These are phyloP conservation scores for Agrostemma githago DNA, from an alignment of 148 eudicot species.

Conservation along the genomic window DNA sequence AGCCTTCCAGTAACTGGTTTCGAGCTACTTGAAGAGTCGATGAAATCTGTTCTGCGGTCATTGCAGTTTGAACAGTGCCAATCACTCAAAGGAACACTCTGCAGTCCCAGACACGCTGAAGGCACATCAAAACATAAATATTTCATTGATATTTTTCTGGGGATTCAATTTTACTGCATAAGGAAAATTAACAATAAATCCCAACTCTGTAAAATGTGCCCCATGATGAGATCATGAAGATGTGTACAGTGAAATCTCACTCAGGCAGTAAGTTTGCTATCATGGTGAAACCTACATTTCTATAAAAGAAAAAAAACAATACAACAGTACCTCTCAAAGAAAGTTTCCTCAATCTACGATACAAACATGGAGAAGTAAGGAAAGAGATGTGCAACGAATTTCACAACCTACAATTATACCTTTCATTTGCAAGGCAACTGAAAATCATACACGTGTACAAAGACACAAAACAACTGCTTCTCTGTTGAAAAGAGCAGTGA, in stretches of 20 bases:
- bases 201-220: too few relatives aligned
- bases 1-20: slow-evolving; percentile 56
- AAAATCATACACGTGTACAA: neutral
- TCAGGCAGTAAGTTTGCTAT: neutral
- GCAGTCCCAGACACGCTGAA: slow-evolving; percentile 78
- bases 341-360: neutral
- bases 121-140: slow-evolving; percentile 14
- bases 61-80: slow-evolving; percentile 69
- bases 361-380: neutral
- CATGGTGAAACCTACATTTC: neutral
- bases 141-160: neutral
- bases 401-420: neutral
- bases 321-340: neutral
- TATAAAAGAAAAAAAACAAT: neutral
- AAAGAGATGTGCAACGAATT: slow-evolving; percentile 2
- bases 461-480: neutral
- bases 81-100: slow-evolving; percentile 44
- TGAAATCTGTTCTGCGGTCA: slow-evolving; percentile 41
- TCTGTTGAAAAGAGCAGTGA: neutral
- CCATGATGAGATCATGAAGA: neutral
- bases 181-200: neutral
- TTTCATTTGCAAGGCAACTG: neutral
- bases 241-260: neutral
- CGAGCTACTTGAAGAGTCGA: slow-evolving; percentile 33
- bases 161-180: neutral